phyloP scores from a whole-genome alignment of 2,329 filamentous ascomycete genomes.

The Hypoxylon sp. region DNA sequence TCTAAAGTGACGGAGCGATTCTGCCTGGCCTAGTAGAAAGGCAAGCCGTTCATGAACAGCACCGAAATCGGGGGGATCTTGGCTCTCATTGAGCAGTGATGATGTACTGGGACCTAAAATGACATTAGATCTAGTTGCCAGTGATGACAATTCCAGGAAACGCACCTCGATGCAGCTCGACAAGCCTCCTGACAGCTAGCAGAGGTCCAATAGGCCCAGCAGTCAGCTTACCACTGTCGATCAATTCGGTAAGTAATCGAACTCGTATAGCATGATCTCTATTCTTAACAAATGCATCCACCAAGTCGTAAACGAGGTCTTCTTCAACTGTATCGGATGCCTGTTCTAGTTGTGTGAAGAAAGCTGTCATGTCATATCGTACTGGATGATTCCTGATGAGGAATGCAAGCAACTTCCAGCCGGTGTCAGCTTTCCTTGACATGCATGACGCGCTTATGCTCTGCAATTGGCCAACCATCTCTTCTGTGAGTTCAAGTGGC shows the following conservation, averaged over 20 bases:
- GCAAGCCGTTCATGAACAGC: conserved; percentile 48
- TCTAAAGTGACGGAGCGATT: conserved; percentile 51
- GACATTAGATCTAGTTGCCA: conserved; percentile 35
- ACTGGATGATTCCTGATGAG: conserved; percentile 48
- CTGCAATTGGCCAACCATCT: conserved; percentile 45
- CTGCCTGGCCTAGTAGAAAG: conserved; percentile 44
- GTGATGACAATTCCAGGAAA: conserved; percentile 6
- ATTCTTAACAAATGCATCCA: conserved; percentile 49
- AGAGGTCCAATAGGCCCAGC: conserved; percentile 46
- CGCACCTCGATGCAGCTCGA: conserved; percentile 48
- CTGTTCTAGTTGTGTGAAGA: conserved; percentile 47
- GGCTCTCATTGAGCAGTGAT: conserved; percentile 20
- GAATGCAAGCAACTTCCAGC: conserved; percentile 54
- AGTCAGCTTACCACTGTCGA: conserved; percentile 42
- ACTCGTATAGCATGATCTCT: conserved; percentile 39
- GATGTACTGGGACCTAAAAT: conserved; percentile 32
- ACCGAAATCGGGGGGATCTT: conserved; percentile 47
- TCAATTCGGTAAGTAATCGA: conserved; percentile 46
- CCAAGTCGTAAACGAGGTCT: conserved; percentile 48
- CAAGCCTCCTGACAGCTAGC: conserved; percentile 48
- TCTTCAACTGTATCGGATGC: conserved; percentile 40
- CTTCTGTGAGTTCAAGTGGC: conserved; percentile 46
- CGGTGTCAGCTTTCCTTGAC: conserved; percentile 39
- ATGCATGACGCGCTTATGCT: conserved; percentile 42
- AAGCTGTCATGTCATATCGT: conserved; percentile 40